Conservation (phyloP, 1,284 basidiomycete species). For the Boletellus deceptivus region DNA sequence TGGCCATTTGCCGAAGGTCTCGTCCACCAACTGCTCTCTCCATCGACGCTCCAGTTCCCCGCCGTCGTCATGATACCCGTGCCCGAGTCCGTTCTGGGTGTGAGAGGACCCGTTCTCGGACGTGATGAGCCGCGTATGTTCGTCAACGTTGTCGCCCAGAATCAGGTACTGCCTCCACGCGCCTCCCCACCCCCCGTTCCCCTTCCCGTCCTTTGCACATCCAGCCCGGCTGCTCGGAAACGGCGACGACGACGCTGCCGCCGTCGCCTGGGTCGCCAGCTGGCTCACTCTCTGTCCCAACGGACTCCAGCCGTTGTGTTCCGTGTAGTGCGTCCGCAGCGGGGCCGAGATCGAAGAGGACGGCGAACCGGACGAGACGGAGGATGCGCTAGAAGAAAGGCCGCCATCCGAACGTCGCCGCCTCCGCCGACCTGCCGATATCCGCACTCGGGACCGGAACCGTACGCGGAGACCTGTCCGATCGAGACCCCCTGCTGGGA, state of each 20-base stretch:
- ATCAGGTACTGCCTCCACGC: conserved; percentile 1
- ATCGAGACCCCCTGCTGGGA: conserved; percentile 4
- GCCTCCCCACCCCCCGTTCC: neutral
- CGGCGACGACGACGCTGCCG: too few relatives aligned
- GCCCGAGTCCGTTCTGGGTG: neutral
- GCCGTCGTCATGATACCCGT: conserved; percentile 18
- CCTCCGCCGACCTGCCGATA: conserved; percentile 43
- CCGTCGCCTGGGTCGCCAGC: conserved; percentile 10
- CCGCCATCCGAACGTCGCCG: conserved; percentile 18
- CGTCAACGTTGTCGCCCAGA: conserved; percentile 20
- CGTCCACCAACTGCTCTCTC: conserved; percentile 43
- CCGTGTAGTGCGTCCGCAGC: conserved; percentile 54
- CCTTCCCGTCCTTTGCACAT: neutral
- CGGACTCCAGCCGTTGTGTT: conserved; percentile 52
- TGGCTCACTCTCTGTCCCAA: conserved; percentile 54
- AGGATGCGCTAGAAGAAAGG: conserved; percentile 40
- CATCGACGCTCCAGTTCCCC: conserved; percentile 34
- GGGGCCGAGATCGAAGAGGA: conserved; percentile 75
- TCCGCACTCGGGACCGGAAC: conserved; percentile 56
- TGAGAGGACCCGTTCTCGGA: conserved; percentile 16
- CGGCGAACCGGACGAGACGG: conserved; percentile 51
- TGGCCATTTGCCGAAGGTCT: conserved; percentile 66
- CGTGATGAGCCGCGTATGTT: conserved; percentile 35
- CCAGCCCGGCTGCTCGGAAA: neutral
- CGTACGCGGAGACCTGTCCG: conserved; percentile 41